A percentile compares a stretch with the other conserved stretches of the same genome.
Evolutionary conservation across 2,329 filamentous ascomycete species (phyloP).

Genomic region (Fusarium nanum): DNA sequence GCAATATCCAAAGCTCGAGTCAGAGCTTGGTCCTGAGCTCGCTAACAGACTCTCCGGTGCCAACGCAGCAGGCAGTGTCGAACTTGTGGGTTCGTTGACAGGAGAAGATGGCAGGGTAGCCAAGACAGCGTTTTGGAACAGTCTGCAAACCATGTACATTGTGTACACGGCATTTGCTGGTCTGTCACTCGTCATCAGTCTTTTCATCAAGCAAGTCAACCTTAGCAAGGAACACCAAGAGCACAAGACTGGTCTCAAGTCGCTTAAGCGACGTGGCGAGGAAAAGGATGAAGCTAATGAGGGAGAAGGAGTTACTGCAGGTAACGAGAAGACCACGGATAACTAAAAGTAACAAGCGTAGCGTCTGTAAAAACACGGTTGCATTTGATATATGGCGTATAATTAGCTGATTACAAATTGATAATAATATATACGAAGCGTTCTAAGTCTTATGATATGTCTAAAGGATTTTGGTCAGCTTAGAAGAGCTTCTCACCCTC

Average conservation of each 20-base stretch:
- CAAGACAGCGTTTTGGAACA: slow-evolving; percentile 60
- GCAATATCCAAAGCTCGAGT: slow-evolving; percentile 60
- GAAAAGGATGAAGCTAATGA: slow-evolving; percentile 19
- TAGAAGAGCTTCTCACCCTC: slow-evolving; percentile 35
- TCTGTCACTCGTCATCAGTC: slow-evolving; percentile 59
- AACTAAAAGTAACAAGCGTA: slow-evolving; percentile 10
- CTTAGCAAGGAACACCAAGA: slow-evolving; percentile 68
- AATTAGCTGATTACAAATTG: not conserved
- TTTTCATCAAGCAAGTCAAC: slow-evolving; percentile 61
- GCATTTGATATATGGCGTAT: not conserved
- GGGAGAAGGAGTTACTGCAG: slow-evolving; percentile 1
- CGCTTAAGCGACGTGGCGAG: slow-evolving; percentile 51
- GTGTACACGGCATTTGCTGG: slow-evolving; percentile 64
- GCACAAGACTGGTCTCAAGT: slow-evolving; percentile 67
- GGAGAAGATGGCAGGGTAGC: slow-evolving; percentile 57
- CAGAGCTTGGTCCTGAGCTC: slow-evolving; percentile 62
- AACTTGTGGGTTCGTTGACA: slow-evolving; percentile 64
- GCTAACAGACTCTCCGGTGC: slow-evolving; percentile 67
- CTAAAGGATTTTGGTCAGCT: not conserved
- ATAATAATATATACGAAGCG: not conserved
- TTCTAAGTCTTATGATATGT: not conserved
- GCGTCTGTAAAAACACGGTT: not conserved
- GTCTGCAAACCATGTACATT: slow-evolving; percentile 68
- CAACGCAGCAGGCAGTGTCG: slow-evolving; percentile 70
- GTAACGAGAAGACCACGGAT: slow-evolving; percentile 29